These are phyloP conservation scores for Kodamaea sagamina DNA, from an alignment of 805 yeast genomes.

Conservation along the genomic window DNA sequence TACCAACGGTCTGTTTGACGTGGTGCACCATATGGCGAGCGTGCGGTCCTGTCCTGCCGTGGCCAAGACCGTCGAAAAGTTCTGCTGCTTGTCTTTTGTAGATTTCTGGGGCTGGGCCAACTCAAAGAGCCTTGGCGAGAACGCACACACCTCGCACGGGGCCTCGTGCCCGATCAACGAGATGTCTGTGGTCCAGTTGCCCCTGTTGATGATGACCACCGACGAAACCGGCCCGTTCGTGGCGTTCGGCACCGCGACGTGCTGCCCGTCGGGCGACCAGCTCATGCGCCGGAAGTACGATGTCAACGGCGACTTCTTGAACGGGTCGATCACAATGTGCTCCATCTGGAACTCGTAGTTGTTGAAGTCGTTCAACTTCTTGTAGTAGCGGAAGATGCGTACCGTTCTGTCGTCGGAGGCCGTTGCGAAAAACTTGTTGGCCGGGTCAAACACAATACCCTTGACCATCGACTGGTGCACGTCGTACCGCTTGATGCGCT, in stretches of 20 bases:
- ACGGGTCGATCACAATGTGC: constrained; percentile 79
- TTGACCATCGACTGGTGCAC: constrained; percentile 94
- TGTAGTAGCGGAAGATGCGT: constrained; percentile 82
- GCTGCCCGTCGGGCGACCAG: constrained; percentile 93
- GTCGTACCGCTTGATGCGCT: constrained; percentile 83
- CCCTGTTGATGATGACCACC: constrained; percentile 71
- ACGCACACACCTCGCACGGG: constrained; percentile 79
- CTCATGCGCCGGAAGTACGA: constrained; percentile 84
- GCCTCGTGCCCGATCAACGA: constrained; percentile 79
- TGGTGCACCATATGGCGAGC: constrained; percentile 85
- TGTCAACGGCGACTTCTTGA: constrained; percentile 83
- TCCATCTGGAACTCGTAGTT: constrained; percentile 87
- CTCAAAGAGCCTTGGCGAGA: constrained; percentile 69
- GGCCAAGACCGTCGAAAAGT: constrained; percentile 73
- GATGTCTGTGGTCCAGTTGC: constrained; percentile 75
- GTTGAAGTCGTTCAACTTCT: constrained; percentile 49
- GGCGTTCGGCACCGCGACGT: constrained; percentile 83
- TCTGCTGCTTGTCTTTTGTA: constrained; percentile 17
- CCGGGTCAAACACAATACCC: constrained; percentile 97
- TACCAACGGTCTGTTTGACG: constrained; percentile 71
- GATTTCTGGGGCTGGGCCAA: constrained; percentile 15
- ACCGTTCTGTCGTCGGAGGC: constrained; percentile 94
- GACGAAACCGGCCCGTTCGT: constrained; percentile 81
- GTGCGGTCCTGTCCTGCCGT: constrained; percentile 95
- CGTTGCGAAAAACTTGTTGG: constrained; percentile 95